Percentiles rank a stretch among this genome's conserved stretches.
These are phyloP conservation scores for Metarhizium humberi DNA, from an alignment of 2,329 filamentous ascomycete genomes.

Conservation along the genomic window DNA sequence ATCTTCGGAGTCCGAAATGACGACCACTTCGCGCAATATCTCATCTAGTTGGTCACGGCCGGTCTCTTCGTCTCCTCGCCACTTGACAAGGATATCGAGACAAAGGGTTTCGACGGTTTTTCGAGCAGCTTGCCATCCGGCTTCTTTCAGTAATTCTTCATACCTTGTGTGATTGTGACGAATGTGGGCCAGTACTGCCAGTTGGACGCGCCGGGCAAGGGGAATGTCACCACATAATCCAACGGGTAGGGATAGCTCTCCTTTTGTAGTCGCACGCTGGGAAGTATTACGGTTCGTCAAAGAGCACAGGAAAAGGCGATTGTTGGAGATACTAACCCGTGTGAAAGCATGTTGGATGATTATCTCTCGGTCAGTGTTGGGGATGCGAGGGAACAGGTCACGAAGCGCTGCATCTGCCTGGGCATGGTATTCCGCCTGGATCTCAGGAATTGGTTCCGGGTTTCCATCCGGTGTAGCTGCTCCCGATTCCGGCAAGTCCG, in stretches of 20 bases:
- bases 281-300: constrained; percentile 7
- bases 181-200: constrained; percentile 58
- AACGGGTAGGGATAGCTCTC: constrained; percentile 44
- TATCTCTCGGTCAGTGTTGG: constrained; percentile 51
- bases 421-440: constrained; percentile 49
- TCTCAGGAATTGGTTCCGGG: constrained; percentile 51
- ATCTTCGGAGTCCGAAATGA: constrained; percentile 53
- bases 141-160: constrained; percentile 50
- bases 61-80: constrained; percentile 62
- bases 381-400: constrained; percentile 57
- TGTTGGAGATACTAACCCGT: constrained; percentile 35
- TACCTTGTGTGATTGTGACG: constrained; percentile 59
- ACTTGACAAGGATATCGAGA: constrained; percentile 58
- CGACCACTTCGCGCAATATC: constrained; percentile 56
- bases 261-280: constrained; percentile 41
- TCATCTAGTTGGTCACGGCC: constrained; percentile 59
- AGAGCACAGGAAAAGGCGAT: neutral
- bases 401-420: constrained; percentile 54
- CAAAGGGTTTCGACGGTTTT: constrained; percentile 52
- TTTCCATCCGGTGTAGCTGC: constrained; percentile 17
- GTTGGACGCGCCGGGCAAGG: constrained; percentile 52
- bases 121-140: constrained; percentile 48
- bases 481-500: constrained; percentile 14
- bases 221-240: constrained; percentile 46
- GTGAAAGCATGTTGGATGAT: constrained; percentile 56